Evolutionary conservation across 768 basidiomycete species (phyloP), one percentile per base, ranked within the genome.

Genomic region (Cubamyces lactineus): DNA sequence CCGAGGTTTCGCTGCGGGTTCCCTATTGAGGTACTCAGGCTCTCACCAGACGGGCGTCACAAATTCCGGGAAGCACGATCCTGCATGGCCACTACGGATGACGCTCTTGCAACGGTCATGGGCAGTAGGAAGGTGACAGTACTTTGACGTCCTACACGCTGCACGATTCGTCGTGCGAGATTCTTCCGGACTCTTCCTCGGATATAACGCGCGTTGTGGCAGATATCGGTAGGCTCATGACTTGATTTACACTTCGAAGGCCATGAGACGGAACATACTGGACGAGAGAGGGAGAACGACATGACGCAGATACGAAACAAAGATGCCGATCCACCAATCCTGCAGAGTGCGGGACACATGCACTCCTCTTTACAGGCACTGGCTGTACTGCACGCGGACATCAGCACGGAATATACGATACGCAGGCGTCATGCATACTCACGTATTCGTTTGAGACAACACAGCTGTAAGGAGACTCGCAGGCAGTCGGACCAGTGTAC

Each of bases 401-500:
- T 28, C 47, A 28, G 42, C 12, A 13, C 47, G 55, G 43, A 30
- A 24, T 1, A 16, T 19, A 13, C 21, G 4, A 34, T 13, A n/a
- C 24, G 8, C 52, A 59, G 39, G 47, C 19, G 11, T 42, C 16
- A 60, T 61, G n/a, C 9, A 19, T 28, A 54, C 56, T 43, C 64
- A 79, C 76, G 61, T 75, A 74, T 53, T 73, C 73, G 66, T 69
- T 77, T 21, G 73, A 66, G 8, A 66, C 69, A 11, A 66, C 66
- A 64, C 79, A 80, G 3, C 70, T 74, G 69, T 63, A 78, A 0
- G 73, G 73, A 2, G 76, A 57, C n/a, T 57, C 73, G 58, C 78
- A 80, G 8, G 54, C 69, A 0, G 78, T 79, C 1, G 77, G 65
- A 13, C 79, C 79, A 17, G 74, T 72, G 63, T 73, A 80, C 46